Conservation (phyloP, 1,284 basidiomycete genomes). For the Neonothopanus nambi region DNA sequence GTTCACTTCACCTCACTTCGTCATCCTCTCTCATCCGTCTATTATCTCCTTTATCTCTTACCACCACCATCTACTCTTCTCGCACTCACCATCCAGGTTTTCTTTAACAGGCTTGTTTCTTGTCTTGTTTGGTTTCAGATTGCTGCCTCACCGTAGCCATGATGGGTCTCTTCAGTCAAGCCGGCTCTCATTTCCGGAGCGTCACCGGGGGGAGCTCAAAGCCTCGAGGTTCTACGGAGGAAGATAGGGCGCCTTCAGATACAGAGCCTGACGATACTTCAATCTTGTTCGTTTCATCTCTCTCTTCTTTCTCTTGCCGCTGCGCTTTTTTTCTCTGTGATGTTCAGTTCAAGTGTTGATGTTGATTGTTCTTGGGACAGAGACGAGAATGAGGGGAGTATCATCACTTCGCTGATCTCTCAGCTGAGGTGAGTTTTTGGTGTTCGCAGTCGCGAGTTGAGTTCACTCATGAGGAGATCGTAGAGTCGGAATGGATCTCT, state of each 20-base stretch:
- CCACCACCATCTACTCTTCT: too few species aligned
- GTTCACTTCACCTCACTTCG: too few species aligned
- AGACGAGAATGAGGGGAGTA: constrained; percentile 81
- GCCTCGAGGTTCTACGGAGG: constrained; percentile 55
- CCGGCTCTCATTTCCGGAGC: constrained; percentile 58
- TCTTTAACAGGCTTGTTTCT: too few species aligned
- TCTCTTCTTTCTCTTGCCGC: not conserved
- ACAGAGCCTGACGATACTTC: constrained; percentile 83
- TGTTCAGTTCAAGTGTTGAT: constrained; percentile 24
- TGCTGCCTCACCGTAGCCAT: constrained; percentile 34
- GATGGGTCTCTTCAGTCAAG: constrained; percentile 78
- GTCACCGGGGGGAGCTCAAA: constrained; percentile 24
- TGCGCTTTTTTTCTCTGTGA: constrained; percentile 7
- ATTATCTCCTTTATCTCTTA: too few species aligned
- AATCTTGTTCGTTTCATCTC: constrained; percentile 65
- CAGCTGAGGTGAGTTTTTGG: constrained; percentile 69
- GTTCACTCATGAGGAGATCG: not conserved
- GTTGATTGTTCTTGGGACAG: constrained; percentile 32
- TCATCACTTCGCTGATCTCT: constrained; percentile 78
- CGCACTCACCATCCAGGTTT: too few species aligned
- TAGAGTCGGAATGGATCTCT: constrained; percentile 94
- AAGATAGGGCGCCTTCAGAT: constrained; percentile 73
- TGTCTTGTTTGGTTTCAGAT: too few species aligned
- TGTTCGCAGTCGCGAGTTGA: constrained; percentile 9
- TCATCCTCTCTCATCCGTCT: too few species aligned